phyloP scores from a whole-genome alignment of 768 basidiomycete species.

The Boletus subparvulus region DNA sequence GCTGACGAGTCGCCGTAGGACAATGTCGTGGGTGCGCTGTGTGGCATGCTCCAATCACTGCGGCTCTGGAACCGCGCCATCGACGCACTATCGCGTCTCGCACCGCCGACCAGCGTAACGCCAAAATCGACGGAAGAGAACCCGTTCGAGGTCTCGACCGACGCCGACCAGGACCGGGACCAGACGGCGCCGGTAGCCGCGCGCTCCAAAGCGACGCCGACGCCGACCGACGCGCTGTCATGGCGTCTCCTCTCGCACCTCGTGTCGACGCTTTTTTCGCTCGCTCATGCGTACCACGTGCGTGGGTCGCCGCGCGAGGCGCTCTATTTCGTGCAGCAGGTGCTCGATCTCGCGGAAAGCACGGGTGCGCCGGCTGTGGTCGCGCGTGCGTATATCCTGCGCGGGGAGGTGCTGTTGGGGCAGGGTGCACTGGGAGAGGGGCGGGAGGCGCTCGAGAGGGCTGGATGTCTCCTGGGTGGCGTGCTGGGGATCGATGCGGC shows the following conservation, averaged over 20 bases:
- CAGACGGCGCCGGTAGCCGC: conserved; percentile 9
- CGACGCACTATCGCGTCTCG: conserved; percentile 63
- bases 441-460: conserved; percentile 50
- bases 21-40: conserved; percentile 55
- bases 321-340: conserved; percentile 80
- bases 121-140: conserved; percentile 33
- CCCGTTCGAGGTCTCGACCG: conserved; percentile 53
- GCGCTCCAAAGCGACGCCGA: conserved; percentile 16
- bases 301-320: conserved; percentile 85
- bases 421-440: conserved; percentile 61
- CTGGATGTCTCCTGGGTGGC: conserved; percentile 45
- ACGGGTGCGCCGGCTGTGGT: conserved; percentile 64
- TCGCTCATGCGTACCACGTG: conserved; percentile 61
- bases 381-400: conserved; percentile 62
- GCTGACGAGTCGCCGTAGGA: conserved; percentile 42
- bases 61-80: conserved; percentile 80
- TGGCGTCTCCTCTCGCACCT: conserved; percentile 79
- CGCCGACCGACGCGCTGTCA: conserved; percentile 55
- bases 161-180: conserved; percentile 32
- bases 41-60: conserved; percentile 64
- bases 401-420: conserved; percentile 69
- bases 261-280: conserved; percentile 59
- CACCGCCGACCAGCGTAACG: conserved; percentile 34
- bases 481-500: conserved; percentile 57
- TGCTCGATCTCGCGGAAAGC: conserved; percentile 66